These are phyloP conservation scores for Leccinum huronense DNA, from an alignment of 1,284 basidiomycete genomes.

Conservation along the genomic window DNA sequence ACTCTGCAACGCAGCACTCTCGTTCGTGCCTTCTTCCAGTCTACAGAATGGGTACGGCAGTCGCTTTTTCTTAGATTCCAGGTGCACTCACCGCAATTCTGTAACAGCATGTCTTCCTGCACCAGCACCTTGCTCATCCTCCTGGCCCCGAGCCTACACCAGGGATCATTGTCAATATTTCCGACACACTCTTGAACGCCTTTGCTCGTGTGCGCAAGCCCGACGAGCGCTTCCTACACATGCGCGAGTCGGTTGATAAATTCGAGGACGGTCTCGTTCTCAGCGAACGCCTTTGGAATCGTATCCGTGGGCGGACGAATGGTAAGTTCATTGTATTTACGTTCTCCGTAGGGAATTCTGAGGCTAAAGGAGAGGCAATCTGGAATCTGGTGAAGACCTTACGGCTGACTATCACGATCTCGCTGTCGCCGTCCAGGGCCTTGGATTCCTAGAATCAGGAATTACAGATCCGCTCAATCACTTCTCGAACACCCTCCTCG, in stretches of 20 bases:
- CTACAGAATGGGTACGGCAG: constrained; percentile 88
- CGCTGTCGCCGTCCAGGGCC: constrained; percentile 91
- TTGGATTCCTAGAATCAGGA: constrained; percentile 96
- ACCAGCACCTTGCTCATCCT: constrained; percentile 87
- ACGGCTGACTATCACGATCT: constrained; percentile 96
- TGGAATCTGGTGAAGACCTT: constrained; percentile 83
- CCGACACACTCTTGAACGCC: constrained; percentile 93
- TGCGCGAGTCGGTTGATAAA: constrained; percentile 89
- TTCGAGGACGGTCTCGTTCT: constrained; percentile 88
- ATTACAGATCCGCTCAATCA: constrained; percentile 97
- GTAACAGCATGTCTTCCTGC: constrained; percentile 87
- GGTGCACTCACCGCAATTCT: constrained; percentile 9
- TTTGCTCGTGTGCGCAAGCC: constrained; percentile 96
- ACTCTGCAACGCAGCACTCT: constrained; percentile 91
- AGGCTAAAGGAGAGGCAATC: constrained; percentile 79
- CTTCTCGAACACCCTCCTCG: constrained; percentile 91
- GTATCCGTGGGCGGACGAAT: constrained; percentile 74
- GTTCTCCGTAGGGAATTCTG: constrained; percentile 49
- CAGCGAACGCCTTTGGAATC: constrained; percentile 79
- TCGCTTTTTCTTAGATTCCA: constrained; percentile 2
- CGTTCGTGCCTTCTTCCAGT: constrained; percentile 90
- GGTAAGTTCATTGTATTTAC: constrained; percentile 61
- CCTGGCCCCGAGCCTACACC: constrained; percentile 75
- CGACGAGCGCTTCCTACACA: constrained; percentile 90
- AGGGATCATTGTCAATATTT: constrained; percentile 90